phyloP scores from a whole-genome alignment of 495 filamentous ascomycete species.

The Mytilinidion resinicola region DNA sequence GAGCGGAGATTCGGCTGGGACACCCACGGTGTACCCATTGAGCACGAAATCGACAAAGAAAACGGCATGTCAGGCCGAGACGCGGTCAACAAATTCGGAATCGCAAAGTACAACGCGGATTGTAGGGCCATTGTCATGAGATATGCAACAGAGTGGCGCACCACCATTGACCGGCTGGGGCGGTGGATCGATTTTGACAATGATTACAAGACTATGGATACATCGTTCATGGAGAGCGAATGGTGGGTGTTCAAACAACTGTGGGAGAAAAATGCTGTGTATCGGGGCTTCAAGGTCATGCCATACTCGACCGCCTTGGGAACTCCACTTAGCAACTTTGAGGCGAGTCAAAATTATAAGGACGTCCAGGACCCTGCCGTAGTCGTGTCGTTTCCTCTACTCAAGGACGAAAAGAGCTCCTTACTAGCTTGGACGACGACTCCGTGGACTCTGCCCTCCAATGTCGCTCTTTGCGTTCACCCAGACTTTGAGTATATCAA shows the following conservation, averaged over 20 bases:
- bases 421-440: constrained; percentile 90
- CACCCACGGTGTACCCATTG: constrained; percentile 91
- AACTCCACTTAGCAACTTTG: constrained; percentile 85
- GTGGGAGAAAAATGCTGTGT: constrained; percentile 81
- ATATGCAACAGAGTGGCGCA: constrained; percentile 81
- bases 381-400: constrained; percentile 78
- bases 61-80: constrained; percentile 82
- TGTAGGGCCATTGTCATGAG: constrained; percentile 94
- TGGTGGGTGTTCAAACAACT: constrained; percentile 98
- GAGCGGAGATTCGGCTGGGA: constrained; percentile 75
- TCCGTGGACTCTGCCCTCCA: constrained; percentile 89
- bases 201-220: constrained; percentile 97
- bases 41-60: constrained; percentile 99
- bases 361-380: constrained; percentile 90
- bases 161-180: constrained; percentile 82
- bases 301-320: constrained; percentile 89
- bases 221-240: constrained; percentile 88
- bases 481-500: constrained; percentile 93
- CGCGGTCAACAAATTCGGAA: constrained; percentile 78
- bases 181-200: constrained; percentile 99
- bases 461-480: constrained; percentile 72
- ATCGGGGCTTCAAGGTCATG: constrained; percentile 86
- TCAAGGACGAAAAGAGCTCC: constrained; percentile 65
- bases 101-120: constrained; percentile 88
- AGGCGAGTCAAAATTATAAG: constrained; percentile 91